A percentile compares a stretch with the other conserved stretches of the same genome.
These are phyloP conservation scores for Plectranthus barbatus DNA, from an alignment of 257 asterid species.

Conservation along the genomic window DNA sequence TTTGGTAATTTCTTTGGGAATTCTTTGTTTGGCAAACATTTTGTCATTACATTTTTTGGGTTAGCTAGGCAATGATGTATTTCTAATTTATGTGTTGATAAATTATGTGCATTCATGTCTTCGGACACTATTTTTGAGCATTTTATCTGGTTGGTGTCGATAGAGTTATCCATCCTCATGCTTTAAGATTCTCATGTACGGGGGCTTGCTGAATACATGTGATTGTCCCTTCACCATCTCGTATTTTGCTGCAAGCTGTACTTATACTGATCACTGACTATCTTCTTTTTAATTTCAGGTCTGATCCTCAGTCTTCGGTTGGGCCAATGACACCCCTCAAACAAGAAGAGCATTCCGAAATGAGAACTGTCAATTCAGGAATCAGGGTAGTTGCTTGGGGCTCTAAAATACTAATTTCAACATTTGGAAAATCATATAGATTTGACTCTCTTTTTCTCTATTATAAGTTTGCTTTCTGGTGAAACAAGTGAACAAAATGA, in stretches of 20 bases:
- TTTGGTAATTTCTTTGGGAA: background rate
- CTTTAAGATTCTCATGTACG: background rate
- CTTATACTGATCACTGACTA: conserved; percentile 4
- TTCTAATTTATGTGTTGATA: background rate
- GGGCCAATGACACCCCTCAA: conserved; percentile 46
- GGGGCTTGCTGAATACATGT: background rate
- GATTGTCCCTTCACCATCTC: background rate
- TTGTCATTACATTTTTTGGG: background rate
- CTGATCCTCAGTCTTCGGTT: conserved; percentile 61
- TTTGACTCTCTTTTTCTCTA: background rate
- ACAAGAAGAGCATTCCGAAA: conserved; percentile 50
- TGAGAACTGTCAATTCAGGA: conserved; percentile 25
- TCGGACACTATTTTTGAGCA: background rate
- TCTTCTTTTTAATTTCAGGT: conserved; percentile 39
- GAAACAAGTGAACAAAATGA: background rate
- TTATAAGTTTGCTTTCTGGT: background rate
- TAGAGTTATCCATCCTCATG: background rate
- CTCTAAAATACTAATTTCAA: conserved; percentile 3
- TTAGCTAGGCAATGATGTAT: conserved; percentile 1
- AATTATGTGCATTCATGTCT: background rate
- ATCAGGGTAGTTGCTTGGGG: conserved; percentile 38
- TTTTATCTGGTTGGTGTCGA: background rate
- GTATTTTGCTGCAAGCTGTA: background rate
- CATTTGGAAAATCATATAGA: background rate
- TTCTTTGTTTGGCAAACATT: background rate